These are phyloP conservation scores for Corylus americana DNA, from an alignment of 306 rosid species.

Conservation along the genomic window DNA sequence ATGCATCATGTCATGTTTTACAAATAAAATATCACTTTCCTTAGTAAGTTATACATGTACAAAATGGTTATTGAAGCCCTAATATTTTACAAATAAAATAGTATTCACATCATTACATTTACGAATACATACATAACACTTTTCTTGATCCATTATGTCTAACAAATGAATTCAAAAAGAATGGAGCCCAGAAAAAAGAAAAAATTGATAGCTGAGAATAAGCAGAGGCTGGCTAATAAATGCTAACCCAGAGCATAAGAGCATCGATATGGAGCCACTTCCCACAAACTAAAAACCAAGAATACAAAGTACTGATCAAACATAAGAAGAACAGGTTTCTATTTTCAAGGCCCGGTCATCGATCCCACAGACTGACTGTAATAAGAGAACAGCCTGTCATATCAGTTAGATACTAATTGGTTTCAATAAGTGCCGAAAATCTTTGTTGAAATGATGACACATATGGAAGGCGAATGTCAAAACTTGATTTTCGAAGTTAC, in stretches of 20 bases:
- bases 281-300: background rate
- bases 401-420: background rate
- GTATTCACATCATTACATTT: background rate
- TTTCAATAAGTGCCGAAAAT: background rate
- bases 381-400: background rate
- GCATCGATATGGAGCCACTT: background rate
- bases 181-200: background rate
- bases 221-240: background rate
- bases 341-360: background rate
- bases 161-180: background rate
- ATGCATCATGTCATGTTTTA: background rate
- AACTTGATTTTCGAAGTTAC: constrained; percentile 4
- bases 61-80: background rate
- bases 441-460: background rate
- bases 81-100: too few species aligned
- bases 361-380: background rate
- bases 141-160: background rate
- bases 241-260: background rate
- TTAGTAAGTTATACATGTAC: background rate
- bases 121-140: background rate
- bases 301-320: background rate
- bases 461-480: background rate
- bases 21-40: background rate
- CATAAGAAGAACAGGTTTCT: background rate
- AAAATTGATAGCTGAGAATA: background rate